These are phyloP conservation scores for Rhodotorula sp. DNA, from an alignment of 1,284 basidiomycete genomes.

Conservation along the genomic window DNA sequence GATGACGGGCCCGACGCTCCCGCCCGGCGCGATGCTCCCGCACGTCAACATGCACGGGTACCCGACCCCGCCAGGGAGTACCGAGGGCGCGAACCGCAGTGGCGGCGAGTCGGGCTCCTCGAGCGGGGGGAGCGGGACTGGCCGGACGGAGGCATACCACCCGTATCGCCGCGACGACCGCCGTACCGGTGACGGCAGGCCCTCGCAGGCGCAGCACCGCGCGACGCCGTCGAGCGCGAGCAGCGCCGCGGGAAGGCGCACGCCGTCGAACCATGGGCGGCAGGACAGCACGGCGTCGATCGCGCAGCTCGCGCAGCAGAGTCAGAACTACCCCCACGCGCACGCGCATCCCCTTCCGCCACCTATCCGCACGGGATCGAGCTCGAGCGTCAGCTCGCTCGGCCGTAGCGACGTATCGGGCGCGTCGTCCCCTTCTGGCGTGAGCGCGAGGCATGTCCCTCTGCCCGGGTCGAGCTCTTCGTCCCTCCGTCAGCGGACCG, in stretches of 20 bases:
- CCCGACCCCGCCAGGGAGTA: conserved; percentile 34
- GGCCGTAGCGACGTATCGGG: not conserved
- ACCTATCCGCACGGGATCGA: not conserved
- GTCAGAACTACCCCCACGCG: not conserved
- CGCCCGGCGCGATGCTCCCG: conserved; percentile 33
- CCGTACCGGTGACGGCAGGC: not conserved
- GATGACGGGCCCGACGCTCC: conserved; percentile 2
- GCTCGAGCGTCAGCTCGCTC: conserved; percentile 7
- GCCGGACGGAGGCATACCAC: conserved; percentile 26
- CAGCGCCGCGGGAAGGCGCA: not conserved
- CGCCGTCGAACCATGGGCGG: not conserved
- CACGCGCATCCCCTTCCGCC: not conserved
- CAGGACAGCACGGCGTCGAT: conserved; percentile 3
- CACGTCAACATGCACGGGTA: conserved; percentile 30
- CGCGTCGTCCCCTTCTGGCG: not conserved
- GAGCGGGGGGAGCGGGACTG: conserved; percentile 10
- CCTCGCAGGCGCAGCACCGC: not conserved
- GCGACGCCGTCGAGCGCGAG: conserved; percentile 16
- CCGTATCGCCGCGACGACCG: conserved; percentile 32
- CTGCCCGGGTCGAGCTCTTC: not conserved
- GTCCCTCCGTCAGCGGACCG: conserved; percentile 21
- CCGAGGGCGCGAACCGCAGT: conserved; percentile 19
- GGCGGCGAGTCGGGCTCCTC: conserved; percentile 26
- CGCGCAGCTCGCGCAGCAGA: not conserved
- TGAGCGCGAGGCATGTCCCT: not conserved